These are phyloP conservation scores for Metarhizium sp. DNA, from an alignment of 2,329 filamentous ascomycete species.

Conservation along the genomic window DNA sequence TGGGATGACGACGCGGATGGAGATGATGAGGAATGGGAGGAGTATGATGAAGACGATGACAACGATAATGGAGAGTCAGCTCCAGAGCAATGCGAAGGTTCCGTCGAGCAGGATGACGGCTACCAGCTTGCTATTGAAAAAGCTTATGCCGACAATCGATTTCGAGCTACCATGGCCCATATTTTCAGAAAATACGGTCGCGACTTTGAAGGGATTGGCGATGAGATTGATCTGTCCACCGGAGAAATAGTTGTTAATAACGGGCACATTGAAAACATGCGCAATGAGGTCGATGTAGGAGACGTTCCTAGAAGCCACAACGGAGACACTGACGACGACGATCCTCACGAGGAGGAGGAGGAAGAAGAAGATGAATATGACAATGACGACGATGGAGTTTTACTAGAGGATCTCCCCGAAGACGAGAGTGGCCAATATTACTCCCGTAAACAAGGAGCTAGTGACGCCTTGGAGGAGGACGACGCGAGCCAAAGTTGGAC, in stretches of 20 bases:
- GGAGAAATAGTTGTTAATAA: conserved; percentile 83
- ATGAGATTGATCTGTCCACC: conserved; percentile 80
- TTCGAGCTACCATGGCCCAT: conserved; percentile 76
- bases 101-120: conserved; percentile 39
- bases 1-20: conserved; percentile 1
- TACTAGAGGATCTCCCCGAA: conserved; percentile 22
- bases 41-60: conserved; percentile 26
- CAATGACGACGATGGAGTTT: conserved; percentile 25
- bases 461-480: conserved; percentile 8
- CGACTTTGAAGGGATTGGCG: conserved; percentile 74
- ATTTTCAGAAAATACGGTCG: conserved; percentile 84
- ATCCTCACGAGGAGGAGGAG: conserved; percentile 10
- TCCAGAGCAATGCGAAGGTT: conserved; percentile 36
- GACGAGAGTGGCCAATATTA: conserved; percentile 7
- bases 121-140: conserved; percentile 52
- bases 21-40: conserved; percentile 5
- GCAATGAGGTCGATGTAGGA: conserved; percentile 42
- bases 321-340: conserved; percentile 3
- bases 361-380: conserved; percentile 9
- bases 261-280: conserved; percentile 65
- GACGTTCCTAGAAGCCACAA: conserved; percentile 3
- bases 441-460: background rate
- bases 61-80: conserved; percentile 39
- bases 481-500: conserved; percentile 6
- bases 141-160: conserved; percentile 55